Evolutionary conservation across 2,329 filamentous ascomycete species (phyloP), one percentile per base, ranked within the genome.

Genomic region (Hawksworthiomyces lignivorus): DNA sequence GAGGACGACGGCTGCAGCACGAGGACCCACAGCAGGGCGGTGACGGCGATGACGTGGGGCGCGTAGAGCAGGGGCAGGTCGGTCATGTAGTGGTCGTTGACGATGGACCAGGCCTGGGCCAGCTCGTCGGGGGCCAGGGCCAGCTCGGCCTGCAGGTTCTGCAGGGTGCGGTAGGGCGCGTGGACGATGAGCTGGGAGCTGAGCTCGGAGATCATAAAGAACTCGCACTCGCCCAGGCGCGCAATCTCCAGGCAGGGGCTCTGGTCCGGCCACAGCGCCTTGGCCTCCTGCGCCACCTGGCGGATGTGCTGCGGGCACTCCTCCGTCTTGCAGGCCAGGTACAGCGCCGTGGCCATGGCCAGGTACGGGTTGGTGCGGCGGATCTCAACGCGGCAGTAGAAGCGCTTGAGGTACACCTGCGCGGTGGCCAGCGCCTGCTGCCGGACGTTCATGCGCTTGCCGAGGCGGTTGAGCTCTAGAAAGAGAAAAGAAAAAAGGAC

Each of bases 271-370:
- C 87, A 95, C 46, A 94, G 73, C 44, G 83, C 77, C 26, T 87
- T 80, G 4, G 89, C 87, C 61, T 98, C 92, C 35, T 80, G 82
- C 10, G 92, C 82, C 45, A 98, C 82, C 49, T 94, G 76, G 22
- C 92, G 79, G 55, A 98, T 97, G 61, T 98, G 92, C 61, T 97
- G 90, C 3, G 92, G 92, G 38, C 82, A 89, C 62, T 98, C 92
- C 62, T 98, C 92, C 79, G 94, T 95, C 65, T 98, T 98, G 68
- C 88, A 95, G 17, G 92, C 89, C 27, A 98, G 71, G 61, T 98
- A 98, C 47, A 97, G 75, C 5, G 90, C 86, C 2, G 92, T 97
- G n/a, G 88, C 83, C 50, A 95, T 75, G 45, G 97, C 80, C 27
- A 97, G 79, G 58, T 94, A 95, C 4, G 90, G 88, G 54, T 97